These are phyloP conservation scores for Candida smagusa DNA, from an alignment of 1,139 yeast genomes.

Conservation along the genomic window DNA sequence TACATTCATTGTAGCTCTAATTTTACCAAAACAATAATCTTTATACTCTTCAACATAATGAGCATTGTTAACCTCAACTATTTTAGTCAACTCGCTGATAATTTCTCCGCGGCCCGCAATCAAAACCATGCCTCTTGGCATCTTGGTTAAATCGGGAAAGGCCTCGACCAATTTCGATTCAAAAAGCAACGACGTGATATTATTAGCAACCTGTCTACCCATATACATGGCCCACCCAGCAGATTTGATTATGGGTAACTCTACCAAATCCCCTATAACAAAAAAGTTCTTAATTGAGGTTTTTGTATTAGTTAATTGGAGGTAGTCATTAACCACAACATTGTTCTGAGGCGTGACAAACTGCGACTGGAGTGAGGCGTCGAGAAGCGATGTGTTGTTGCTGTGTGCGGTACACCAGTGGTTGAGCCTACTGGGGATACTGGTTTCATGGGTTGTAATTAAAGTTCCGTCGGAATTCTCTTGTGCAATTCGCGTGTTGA, in stretches of 20 bases:
- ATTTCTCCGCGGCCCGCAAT: constrained; percentile 43
- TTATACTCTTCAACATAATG: constrained; percentile 39
- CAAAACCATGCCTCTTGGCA: constrained; percentile 44
- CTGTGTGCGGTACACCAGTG: constrained; percentile 45
- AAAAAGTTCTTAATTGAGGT: constrained; percentile 24
- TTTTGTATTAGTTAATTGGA: constrained; percentile 26
- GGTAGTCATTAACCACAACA: constrained; percentile 33
- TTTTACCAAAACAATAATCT: constrained; percentile 32
- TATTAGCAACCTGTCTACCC: constrained; percentile 43
- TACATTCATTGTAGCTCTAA: constrained; percentile 21
- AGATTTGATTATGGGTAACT: constrained; percentile 39
- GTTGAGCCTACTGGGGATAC: constrained; percentile 30
- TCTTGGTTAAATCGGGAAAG: constrained; percentile 29
- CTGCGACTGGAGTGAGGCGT: constrained; percentile 13
- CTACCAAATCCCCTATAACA: constrained; percentile 42
- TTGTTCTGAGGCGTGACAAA: constrained; percentile 28
- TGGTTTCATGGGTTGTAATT: constrained; percentile 25
- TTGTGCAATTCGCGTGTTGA: constrained; percentile 22
- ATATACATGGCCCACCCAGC: constrained; percentile 50
- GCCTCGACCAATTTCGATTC: constrained; percentile 33
- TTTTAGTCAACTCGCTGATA: constrained; percentile 37
- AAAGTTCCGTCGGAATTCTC: constrained; percentile 28
- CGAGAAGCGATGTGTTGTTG: constrained; percentile 34
- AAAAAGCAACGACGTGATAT: constrained; percentile 28
- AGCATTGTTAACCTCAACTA: constrained; percentile 32